A percentile compares a stretch with the other conserved stretches of the same genome.
Conservation (phyloP, 1,284 basidiomycete genomes). For the Sphagnurus paluster region DNA sequence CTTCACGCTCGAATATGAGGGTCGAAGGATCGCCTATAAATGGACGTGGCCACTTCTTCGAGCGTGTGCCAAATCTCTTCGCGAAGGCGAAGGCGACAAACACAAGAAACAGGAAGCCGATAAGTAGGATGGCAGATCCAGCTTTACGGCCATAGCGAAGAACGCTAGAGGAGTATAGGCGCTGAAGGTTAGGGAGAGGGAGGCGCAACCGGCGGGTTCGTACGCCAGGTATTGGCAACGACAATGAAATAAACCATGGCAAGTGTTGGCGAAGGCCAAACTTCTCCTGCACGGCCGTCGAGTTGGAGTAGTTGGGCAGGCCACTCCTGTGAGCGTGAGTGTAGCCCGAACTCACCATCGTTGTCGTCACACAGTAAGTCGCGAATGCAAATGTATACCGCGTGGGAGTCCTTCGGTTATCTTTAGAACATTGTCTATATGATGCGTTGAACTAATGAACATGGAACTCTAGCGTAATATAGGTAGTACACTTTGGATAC, state of each 20-base stretch:
- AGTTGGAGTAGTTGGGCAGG: constrained; percentile 31
- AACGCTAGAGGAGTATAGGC: constrained; percentile 58
- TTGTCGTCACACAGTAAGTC: background rate
- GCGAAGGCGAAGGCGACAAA: constrained; percentile 61
- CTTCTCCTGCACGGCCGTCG: constrained; percentile 70
- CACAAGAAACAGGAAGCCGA: constrained; percentile 48
- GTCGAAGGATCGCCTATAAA: constrained; percentile 71
- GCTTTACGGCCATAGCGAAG: constrained; percentile 58
- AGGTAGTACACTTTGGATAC: constrained; percentile 9
- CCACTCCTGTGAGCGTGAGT: constrained; percentile 33
- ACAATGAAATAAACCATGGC: constrained; percentile 59
- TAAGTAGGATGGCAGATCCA: constrained; percentile 49
- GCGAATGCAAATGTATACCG: too few relatives aligned
- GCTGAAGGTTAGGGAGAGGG: constrained; percentile 63
- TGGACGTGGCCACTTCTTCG: constrained; percentile 66
- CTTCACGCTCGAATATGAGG: constrained; percentile 73
- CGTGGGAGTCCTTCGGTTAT: background rate
- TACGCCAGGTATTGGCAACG: constrained; percentile 60
- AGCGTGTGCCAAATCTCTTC: constrained; percentile 53
- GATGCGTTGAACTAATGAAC: background rate
- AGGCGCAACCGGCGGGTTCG: constrained; percentile 50
- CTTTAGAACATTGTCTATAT: background rate
- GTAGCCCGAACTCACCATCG: constrained; percentile 49
- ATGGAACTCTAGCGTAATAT: constrained; percentile 2
- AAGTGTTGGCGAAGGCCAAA: constrained; percentile 49